These are phyloP conservation scores for Linnemannia elongata DNA, from an alignment of 192 early-diverging fungal species.

Conservation along the genomic window DNA sequence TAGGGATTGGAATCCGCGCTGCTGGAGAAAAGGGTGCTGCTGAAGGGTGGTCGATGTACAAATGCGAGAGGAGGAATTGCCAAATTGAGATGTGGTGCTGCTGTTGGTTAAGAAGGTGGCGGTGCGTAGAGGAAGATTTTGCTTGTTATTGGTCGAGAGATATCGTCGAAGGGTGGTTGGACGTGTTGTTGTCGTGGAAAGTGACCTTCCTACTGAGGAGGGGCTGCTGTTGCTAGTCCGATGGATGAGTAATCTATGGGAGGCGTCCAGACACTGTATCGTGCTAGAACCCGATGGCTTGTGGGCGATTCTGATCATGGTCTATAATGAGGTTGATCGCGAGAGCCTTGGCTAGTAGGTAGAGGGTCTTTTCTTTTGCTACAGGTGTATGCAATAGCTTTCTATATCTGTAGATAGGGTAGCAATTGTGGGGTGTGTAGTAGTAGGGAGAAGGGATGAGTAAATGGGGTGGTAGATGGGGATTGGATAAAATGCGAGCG, in stretches of 20 bases:
- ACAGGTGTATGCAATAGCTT: not conserved
- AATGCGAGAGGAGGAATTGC: not conserved
- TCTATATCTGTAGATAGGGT: not conserved
- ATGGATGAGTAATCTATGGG: constrained; percentile 22
- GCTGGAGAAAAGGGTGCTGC: not conserved
- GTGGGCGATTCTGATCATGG: constrained; percentile 43
- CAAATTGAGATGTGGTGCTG: not conserved
- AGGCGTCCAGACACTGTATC: constrained; percentile 17
- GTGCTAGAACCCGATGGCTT: constrained; percentile 22
- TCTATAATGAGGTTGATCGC: not conserved
- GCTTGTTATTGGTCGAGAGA: constrained; percentile 1
- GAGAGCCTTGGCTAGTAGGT: not conserved
- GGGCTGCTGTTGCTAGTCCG: constrained; percentile 7
- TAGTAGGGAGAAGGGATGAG: not conserved
- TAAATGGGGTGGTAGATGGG: not conserved
- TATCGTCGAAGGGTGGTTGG: not conserved
- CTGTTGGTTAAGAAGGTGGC: not conserved
- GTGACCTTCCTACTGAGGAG: not conserved
- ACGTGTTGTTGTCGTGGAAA: not conserved
- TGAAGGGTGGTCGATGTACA: not conserved
- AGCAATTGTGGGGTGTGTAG: no score
- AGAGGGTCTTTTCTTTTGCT: not conserved
- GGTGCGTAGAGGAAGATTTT: not conserved
- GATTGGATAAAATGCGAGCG: not conserved
- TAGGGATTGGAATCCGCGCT: constrained; percentile 34